Percentiles rank a stretch among this genome's conserved stretches.
phyloP scores from a whole-genome alignment of 1,139 yeast species.

The Geotrichum aggregatum region DNA sequence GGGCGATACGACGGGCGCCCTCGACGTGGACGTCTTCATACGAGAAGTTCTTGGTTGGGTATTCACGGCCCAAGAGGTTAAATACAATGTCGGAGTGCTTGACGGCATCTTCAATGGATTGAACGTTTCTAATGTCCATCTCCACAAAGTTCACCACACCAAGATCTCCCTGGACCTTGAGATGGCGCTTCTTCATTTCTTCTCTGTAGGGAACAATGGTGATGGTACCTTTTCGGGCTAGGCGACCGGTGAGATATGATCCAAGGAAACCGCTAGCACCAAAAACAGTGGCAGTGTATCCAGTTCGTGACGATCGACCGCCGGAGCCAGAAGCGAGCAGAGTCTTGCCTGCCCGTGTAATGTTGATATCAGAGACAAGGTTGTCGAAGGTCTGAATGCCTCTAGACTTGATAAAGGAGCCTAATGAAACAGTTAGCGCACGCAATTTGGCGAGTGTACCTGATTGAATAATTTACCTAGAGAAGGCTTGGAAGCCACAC shows the following conservation, averaged over 20 bases:
- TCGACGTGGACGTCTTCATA: slow-evolving; percentile 84
- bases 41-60: slow-evolving; percentile 70
- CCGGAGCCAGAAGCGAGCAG: slow-evolving; percentile 67
- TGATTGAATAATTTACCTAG: slow-evolving; percentile 14
- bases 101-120: slow-evolving; percentile 73
- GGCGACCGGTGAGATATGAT: slow-evolving; percentile 62
- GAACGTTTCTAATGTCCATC: slow-evolving; percentile 72
- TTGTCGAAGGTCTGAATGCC: slow-evolving; percentile 39
- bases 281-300: slow-evolving; percentile 84
- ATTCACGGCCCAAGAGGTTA: slow-evolving; percentile 76
- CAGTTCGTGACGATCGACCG: slow-evolving; percentile 82
- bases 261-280: slow-evolving; percentile 83
- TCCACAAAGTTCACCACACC: slow-evolving; percentile 85
- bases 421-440: too few relatives aligned
- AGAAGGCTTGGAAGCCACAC: slow-evolving; percentile 19
- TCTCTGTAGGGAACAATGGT: slow-evolving; percentile 78
- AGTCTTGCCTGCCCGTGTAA: slow-evolving; percentile 73
- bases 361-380: slow-evolving; percentile 59
- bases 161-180: slow-evolving; percentile 79
- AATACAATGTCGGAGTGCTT: slow-evolving; percentile 79
- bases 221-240: slow-evolving; percentile 77
- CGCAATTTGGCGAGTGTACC: not conserved
- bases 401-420: slow-evolving; percentile 22
- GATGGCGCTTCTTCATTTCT: slow-evolving; percentile 71
- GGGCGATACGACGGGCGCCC: slow-evolving; percentile 71